Percentiles rank a stretch among this genome's conserved stretches.
Evolutionary conservation across 139 green algal species (phyloP).

Genomic region (Chlamydomonas schloesseri): DNA sequence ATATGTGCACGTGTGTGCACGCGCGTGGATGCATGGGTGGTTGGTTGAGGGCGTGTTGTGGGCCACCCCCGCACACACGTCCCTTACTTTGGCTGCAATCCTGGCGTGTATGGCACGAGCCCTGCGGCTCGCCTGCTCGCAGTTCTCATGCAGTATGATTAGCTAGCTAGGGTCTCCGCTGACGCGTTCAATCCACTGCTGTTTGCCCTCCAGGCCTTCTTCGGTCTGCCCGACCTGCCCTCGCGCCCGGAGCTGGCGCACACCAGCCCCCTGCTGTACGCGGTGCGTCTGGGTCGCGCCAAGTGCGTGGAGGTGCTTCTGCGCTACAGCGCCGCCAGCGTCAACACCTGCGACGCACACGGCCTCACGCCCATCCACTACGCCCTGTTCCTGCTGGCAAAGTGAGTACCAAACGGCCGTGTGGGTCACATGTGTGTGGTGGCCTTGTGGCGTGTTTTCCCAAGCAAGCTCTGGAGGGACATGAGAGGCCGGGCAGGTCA

Average conservation of each 20-base stretch:
- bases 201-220: slow-evolving; percentile 47
- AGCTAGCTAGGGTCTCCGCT: no score
- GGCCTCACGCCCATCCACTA: slow-evolving; percentile 44
- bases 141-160: no score
- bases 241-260: slow-evolving; percentile 38
- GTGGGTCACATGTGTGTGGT: not conserved
- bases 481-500: no score
- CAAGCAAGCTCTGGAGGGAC: no score
- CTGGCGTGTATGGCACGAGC: no score
- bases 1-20: no score
- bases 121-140: no score
- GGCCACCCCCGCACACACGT: no score
- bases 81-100: no score
- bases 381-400: slow-evolving; percentile 46
- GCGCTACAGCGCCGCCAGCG: not conserved
- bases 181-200: no score
- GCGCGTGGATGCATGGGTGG: not conserved
- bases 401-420: slow-evolving; percentile 18
- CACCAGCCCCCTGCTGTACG: slow-evolving; percentile 47
- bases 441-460: no score
- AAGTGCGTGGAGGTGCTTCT: slow-evolving; percentile 33
- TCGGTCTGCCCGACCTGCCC: slow-evolving; percentile 47
- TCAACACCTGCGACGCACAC: slow-evolving; percentile 45
- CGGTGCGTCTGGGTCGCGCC: slow-evolving; percentile 49
- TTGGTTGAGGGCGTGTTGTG: no score